Evolutionary conservation across 805 yeast genomes (phyloP), one percentile per base, ranked within the genome.

Genomic region (Komagataella kurtzmanii): DNA sequence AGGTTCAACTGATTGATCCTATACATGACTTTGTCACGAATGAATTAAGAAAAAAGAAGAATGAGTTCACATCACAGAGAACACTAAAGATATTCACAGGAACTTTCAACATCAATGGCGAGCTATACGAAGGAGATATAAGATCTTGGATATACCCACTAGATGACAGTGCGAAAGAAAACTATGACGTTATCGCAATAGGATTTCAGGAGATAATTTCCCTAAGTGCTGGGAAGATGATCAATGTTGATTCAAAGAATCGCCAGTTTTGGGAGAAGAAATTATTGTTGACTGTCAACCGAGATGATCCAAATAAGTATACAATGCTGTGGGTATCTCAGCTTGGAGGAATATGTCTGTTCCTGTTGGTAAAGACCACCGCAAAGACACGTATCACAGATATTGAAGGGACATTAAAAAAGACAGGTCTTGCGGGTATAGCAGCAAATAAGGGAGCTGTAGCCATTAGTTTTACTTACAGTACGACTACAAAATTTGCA

Each of bases 341-440:
- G 59, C 66, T 91, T 53, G 97, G 97, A 17, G 98, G 98, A 1
- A 73, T 91, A 14, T 77, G 87, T 19, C 63, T 85, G 47, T 69
- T 89, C 54, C 68, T 93, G 19, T 90, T 82, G 63, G 77, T 82
- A 4, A 79, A 78, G 54, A 78, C 77, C 46, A 64, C 71, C 1
- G 76, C 79, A 52, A 60, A 76, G 3, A 67, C 72, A 8, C 70
- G 75, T 49, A 74, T 89, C 40, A 73, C 78, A 46, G 76, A 79
- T 49, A 72, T 89, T 24, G 85, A 81, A 58, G 81, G 90, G 1
- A 76, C 84, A 43, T 77, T 81, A 44, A 90, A 88, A 58, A 91
- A 91, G 60, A 90, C 98, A 0, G 99, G 99, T 0, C 74, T 91
- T 50, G 95, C 96, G 36, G 99, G 99, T 5, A 81, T 89, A 67